phyloP scores from a whole-genome alignment of 805 yeast species.

The Candida oleophila region DNA sequence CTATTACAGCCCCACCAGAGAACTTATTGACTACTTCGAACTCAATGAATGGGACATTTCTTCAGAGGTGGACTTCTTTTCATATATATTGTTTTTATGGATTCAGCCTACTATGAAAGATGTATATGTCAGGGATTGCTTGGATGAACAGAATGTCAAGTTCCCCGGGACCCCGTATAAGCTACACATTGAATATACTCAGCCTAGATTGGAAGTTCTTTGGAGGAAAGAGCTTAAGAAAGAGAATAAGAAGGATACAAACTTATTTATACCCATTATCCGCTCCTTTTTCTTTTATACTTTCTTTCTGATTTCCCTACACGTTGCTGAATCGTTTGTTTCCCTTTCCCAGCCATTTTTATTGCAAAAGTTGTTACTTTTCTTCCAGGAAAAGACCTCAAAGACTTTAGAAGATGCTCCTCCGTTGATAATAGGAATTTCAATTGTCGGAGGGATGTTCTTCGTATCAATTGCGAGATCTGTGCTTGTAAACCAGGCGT shows the following conservation, averaged over 20 bases:
- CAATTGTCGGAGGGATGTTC: constrained; percentile 25
- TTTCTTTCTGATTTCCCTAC: constrained; percentile 19
- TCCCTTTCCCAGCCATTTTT: constrained; percentile 29
- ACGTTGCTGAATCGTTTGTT: constrained; percentile 26
- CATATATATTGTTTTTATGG: constrained; percentile 13
- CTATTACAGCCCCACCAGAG: constrained; percentile 18
- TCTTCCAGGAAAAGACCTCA: constrained; percentile 17
- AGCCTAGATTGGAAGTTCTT: neutral
- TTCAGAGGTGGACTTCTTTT: constrained; percentile 12
- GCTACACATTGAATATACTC: neutral
- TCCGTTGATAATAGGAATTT: constrained; percentile 27
- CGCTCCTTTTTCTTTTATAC: constrained; percentile 6
- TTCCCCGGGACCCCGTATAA: constrained; percentile 5
- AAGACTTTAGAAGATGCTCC: constrained; percentile 11
- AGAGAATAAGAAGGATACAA: neutral
- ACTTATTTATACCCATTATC: neutral
- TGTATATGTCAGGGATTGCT: constrained; percentile 11
- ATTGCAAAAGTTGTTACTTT: constrained; percentile 27
- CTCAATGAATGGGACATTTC: constrained; percentile 9
- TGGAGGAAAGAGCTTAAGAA: constrained; percentile 4
- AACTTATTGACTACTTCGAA: constrained; percentile 17
- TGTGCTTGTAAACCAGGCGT: constrained; percentile 22
- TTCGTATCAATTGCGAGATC: constrained; percentile 21
- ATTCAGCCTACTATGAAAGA: constrained; percentile 12
- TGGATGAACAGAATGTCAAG: constrained; percentile 17